Conservation (phyloP, 345 rosid genomes). For the Salix caprea region DNA sequence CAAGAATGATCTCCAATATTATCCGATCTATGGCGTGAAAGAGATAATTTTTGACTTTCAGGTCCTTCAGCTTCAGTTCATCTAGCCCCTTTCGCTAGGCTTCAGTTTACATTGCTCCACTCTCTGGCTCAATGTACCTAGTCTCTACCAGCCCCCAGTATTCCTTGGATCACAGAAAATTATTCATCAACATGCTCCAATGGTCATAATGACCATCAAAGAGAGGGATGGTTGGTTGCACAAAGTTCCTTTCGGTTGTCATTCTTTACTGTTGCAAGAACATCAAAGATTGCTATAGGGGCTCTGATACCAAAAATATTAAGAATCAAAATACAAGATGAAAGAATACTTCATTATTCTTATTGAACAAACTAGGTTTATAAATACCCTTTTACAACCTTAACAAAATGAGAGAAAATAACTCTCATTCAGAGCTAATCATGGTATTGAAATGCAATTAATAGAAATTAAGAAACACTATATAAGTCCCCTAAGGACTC, state of each 20-base stretch:
- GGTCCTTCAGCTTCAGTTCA: neutral
- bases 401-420: no score
- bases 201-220: conserved; percentile 12
- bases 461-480: no score
- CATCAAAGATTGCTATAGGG: neutral
- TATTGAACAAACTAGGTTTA: no score
- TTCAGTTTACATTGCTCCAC: neutral
- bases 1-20: neutral
- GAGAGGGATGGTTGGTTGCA: neutral
- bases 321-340: no score
- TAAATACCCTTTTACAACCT: no score
- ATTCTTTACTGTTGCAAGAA: neutral
- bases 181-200: neutral
- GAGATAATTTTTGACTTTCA: neutral
- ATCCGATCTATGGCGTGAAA: neutral
- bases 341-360: no score
- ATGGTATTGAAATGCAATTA: no score
- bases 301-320: no score
- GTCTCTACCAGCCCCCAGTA: neutral
- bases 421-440: no score
- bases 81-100: neutral
- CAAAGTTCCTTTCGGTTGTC: neutral
- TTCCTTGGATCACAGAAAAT: neutral
- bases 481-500: no score
- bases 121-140: neutral